Evolutionary conservation across 2,329 filamentous ascomycete species (phyloP).

Genomic region (Aspergillus versicolor): DNA sequence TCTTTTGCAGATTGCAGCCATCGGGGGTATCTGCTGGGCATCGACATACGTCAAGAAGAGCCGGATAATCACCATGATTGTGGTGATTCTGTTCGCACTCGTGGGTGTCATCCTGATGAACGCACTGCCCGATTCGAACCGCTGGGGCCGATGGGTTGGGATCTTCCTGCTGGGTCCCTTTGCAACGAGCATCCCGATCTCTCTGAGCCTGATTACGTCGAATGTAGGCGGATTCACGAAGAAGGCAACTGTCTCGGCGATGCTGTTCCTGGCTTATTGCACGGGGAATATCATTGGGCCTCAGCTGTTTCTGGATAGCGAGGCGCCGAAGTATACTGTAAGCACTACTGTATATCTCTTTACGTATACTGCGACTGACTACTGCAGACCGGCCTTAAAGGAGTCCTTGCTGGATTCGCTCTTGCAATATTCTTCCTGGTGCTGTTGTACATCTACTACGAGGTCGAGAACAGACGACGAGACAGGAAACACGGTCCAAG

Average conservation of each 20-base stretch:
- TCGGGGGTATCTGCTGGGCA: neutral
- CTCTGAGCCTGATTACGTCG: neutral
- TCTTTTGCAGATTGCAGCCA: too few species aligned
- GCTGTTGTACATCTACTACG: neutral
- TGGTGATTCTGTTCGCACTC: neutral
- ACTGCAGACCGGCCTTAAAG: neutral
- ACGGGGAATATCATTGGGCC: neutral
- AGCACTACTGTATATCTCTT: too few species aligned
- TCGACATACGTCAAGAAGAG: neutral
- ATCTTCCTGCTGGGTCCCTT: neutral
- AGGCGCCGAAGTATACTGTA: neutral
- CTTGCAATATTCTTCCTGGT: neutral
- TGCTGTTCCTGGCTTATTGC: neutral
- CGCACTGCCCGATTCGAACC: neutral
- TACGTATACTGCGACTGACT: too few species aligned
- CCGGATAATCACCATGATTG: neutral
- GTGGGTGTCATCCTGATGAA: neutral
- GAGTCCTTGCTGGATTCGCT: neutral
- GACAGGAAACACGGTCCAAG: neutral
- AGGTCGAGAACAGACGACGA: neutral
- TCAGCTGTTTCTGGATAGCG: neutral
- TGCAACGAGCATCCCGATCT: neutral
- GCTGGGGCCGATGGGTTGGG: neutral
- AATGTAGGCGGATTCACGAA: constrained; percentile 1
- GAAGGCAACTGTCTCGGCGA: neutral